Evolutionary conservation across 2,329 filamentous ascomycete genomes (phyloP).

Genomic region (Xylariaceae sp.): DNA sequence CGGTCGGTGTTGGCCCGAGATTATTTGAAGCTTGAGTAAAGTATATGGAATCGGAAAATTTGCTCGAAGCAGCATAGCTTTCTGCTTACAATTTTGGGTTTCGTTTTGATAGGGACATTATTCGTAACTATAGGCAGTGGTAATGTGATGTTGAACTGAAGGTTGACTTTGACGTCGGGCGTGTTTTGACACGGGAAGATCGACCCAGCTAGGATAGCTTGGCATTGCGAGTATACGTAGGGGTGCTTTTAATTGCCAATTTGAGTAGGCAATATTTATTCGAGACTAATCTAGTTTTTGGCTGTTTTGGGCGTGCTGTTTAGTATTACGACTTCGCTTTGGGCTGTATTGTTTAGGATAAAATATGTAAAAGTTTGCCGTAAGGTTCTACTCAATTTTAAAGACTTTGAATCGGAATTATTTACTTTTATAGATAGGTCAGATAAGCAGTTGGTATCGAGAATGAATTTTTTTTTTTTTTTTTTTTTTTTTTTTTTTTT

Average conservation of each 20-base stretch:
- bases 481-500: too few species aligned
- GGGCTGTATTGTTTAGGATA: too few species aligned
- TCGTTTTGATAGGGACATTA: slow-evolving; percentile 65
- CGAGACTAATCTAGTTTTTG: slow-evolving; percentile 84
- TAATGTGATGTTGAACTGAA: slow-evolving; percentile 85
- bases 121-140: slow-evolving; percentile 89
- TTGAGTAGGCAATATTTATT: slow-evolving; percentile 92
- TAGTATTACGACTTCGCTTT: slow-evolving; percentile 58
- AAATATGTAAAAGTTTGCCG: too few species aligned
- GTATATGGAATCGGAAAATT: slow-evolving; percentile 87
- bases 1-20: slow-evolving; percentile 82
- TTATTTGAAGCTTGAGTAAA: slow-evolving; percentile 89
- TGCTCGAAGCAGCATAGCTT: slow-evolving; percentile 86
- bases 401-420: too few species aligned
- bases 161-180: slow-evolving; percentile 91
- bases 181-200: slow-evolving; percentile 97
- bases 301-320: slow-evolving; percentile 80
- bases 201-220: slow-evolving; percentile 92
- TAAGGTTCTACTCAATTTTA: too few species aligned
- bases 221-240: slow-evolving; percentile 97
- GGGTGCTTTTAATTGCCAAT: slow-evolving; percentile 94
- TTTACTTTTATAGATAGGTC: too few species aligned
- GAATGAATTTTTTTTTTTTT: too few species aligned
- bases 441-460: too few species aligned
- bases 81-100: slow-evolving; percentile 54